Conservation (phyloP, 2,329 filamentous ascomycete species). For the Alternaria arbusti region DNA sequence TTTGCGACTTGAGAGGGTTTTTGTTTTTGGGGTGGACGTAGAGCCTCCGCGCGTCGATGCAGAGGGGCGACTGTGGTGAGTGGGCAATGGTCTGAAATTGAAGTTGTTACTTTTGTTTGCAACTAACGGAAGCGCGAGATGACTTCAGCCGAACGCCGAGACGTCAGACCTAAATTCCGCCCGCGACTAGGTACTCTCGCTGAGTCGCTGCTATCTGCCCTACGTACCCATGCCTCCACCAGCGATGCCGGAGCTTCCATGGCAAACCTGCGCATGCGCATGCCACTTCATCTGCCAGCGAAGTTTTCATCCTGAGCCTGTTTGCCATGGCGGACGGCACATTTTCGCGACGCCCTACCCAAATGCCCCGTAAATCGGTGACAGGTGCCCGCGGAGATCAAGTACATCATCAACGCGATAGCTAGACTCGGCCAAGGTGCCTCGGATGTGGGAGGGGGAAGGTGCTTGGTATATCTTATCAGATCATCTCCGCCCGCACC, state of each 20-base stretch:
- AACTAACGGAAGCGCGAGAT: conserved; percentile 33
- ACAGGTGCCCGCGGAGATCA: conserved; percentile 14
- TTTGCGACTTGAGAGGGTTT: conserved; percentile 30
- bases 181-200: conserved; percentile 8
- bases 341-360: not conserved
- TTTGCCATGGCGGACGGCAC: not conserved
- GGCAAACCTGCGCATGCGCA: conserved; percentile 1
- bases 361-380: not conserved
- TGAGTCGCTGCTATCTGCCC: conserved; percentile 1
- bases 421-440: conserved; percentile 22
- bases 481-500: conserved; percentile 32
- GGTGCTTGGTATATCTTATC: conserved; percentile 32
- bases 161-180: conserved; percentile 23
- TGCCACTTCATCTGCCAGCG: not conserved
- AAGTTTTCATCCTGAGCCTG: not conserved
- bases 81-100: conserved; percentile 21
- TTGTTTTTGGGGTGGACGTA: conserved; percentile 2
- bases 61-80: conserved; percentile 15
- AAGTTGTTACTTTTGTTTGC: conserved; percentile 37
- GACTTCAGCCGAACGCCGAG: conserved; percentile 36
- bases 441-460: conserved; percentile 18
- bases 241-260: conserved; percentile 23
- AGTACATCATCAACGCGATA: conserved; percentile 18
- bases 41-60: conserved; percentile 10
- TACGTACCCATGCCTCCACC: conserved; percentile 7